These are phyloP conservation scores for Cladosporium oxysporum DNA, from an alignment of 2,329 filamentous ascomycete genomes.

Conservation along the genomic window DNA sequence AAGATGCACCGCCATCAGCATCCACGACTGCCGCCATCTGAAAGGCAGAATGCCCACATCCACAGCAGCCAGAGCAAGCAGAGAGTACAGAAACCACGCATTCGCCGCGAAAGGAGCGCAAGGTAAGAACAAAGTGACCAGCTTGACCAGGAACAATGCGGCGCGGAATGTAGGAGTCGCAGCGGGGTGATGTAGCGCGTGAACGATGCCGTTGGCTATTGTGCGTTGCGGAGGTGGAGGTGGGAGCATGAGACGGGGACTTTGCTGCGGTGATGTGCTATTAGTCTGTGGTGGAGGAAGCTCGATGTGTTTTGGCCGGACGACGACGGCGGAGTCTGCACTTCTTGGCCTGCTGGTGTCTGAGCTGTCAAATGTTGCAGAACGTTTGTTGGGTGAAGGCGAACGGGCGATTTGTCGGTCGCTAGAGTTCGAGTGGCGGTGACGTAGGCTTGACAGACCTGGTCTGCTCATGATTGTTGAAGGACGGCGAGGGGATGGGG, in stretches of 20 bases:
- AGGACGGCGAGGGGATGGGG: constrained; percentile 27
- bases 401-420: constrained; percentile 21
- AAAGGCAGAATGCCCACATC: constrained; percentile 53
- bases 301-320: constrained; percentile 25
- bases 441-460: constrained; percentile 21
- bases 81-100: constrained; percentile 63
- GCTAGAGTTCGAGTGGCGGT: constrained; percentile 23
- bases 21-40: constrained; percentile 40
- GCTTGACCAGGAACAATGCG: constrained; percentile 67
- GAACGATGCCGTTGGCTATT: constrained; percentile 22
- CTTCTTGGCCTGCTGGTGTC: background rate
- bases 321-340: constrained; percentile 14
- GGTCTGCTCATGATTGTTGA: constrained; percentile 27
- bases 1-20: constrained; percentile 52
- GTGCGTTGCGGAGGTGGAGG: constrained; percentile 30
- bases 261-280: constrained; percentile 26
- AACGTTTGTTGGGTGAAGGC: constrained; percentile 23
- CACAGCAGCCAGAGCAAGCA: constrained; percentile 68
- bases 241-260: constrained; percentile 39
- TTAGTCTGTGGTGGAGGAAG: constrained; percentile 18
- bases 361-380: background rate
- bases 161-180: constrained; percentile 49
- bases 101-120: constrained; percentile 74
- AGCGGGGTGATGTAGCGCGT: background rate
- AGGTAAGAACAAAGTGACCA: constrained; percentile 63